Evolutionary conservation across 768 basidiomycete genomes (phyloP).

Genomic region (Termitomyces sp.): DNA sequence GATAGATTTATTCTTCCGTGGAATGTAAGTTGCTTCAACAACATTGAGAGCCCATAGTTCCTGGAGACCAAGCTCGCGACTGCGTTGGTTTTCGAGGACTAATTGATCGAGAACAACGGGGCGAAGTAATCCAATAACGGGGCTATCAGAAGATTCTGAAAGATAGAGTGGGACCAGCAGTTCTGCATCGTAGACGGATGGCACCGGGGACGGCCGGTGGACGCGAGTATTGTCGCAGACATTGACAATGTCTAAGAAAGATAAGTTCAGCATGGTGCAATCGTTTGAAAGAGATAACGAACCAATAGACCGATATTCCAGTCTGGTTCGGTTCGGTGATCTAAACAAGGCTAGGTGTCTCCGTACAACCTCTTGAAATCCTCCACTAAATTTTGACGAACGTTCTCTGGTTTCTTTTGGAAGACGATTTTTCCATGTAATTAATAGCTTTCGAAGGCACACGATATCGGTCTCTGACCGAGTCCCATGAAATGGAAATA

Average conservation of each 20-base stretch:
- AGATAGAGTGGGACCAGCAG: constrained; percentile 56
- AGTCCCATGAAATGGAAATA: not conserved
- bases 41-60: constrained; percentile 40
- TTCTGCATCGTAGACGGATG: constrained; percentile 35
- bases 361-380: not conserved
- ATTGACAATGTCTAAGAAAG: constrained; percentile 64
- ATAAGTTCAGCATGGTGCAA: constrained; percentile 19
- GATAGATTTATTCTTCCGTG: constrained; percentile 15
- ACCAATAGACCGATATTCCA: not conserved
- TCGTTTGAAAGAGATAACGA: not conserved
- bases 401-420: not conserved
- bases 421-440: no score
- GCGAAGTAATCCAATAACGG: constrained; percentile 60
- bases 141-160: constrained; percentile 43
- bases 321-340: not conserved
- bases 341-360: not conserved
- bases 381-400: not conserved
- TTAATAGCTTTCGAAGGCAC: no score
- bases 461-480: no score
- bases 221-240: constrained; percentile 69
- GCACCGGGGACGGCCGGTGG: constrained; percentile 25
- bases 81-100: constrained; percentile 43
- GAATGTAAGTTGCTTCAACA: constrained; percentile 25
- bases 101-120: constrained; percentile 56
- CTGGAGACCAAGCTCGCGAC: constrained; percentile 21